Conservation (phyloP, 345 rosid genomes). For the Mallotus nudiflorus region DNA sequence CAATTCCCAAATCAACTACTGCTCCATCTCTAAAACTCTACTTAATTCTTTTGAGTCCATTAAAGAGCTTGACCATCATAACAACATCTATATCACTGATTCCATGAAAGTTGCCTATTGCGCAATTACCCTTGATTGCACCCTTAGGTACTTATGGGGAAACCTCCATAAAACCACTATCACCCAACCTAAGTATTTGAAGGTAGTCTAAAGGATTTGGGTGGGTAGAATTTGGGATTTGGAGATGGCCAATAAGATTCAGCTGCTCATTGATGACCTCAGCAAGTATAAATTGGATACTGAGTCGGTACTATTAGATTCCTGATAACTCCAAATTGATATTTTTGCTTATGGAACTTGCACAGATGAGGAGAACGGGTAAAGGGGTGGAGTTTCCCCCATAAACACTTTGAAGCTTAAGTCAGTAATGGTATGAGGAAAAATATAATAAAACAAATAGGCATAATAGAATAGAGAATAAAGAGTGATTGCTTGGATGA, state of each 20-base stretch:
- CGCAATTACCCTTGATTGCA: constrained; percentile 56
- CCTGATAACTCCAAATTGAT: constrained; percentile 34
- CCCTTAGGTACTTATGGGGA: constrained; percentile 37
- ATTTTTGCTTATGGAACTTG: constrained; percentile 41
- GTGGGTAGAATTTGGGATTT: constrained; percentile 13
- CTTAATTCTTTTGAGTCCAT: constrained; percentile 47
- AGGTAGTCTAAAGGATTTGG: constrained; percentile 57
- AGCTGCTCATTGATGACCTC: constrained; percentile 45
- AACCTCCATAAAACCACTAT: constrained; percentile 18
- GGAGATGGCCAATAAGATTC: constrained; percentile 23
- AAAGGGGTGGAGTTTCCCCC: no score
- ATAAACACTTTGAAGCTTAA: no score
- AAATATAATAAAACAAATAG: no score
- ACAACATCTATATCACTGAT: constrained; percentile 30
- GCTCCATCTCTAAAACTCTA: constrained; percentile 36
- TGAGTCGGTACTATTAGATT: constrained; percentile 47
- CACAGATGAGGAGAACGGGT: constrained; percentile 48
- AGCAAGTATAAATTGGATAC: constrained; percentile 28
- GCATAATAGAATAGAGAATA: no score
- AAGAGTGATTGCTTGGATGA: no score
- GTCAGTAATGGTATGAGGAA: no score
- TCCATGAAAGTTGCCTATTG: constrained; percentile 55
- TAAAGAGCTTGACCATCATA: constrained; percentile 38
- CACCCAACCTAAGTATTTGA: constrained; percentile 20
- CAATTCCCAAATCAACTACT: constrained; percentile 34